Conservation (phyloP, 2,329 filamentous ascomycete species). For the Colletotrichum brevisporum region DNA sequence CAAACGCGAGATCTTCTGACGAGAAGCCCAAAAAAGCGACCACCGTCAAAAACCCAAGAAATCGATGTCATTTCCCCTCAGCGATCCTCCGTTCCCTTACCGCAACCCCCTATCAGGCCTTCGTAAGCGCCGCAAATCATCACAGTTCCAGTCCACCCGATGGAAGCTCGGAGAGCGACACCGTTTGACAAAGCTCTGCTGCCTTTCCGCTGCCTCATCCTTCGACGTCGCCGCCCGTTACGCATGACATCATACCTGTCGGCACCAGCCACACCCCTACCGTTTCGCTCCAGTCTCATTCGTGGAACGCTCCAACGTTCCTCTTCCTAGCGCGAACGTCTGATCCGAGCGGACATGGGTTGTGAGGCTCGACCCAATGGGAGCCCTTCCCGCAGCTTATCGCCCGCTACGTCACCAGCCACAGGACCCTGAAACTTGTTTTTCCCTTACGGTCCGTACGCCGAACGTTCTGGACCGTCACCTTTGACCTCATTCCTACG, state of each 20-base stretch:
- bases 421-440: constrained; percentile 39
- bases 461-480: constrained; percentile 13
- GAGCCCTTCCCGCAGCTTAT: background rate
- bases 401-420: constrained; percentile 39
- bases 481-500: constrained; percentile 18
- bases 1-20: background rate
- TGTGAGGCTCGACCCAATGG: constrained; percentile 34
- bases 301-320: background rate
- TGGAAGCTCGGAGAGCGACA: background rate
- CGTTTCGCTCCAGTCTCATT: constrained; percentile 12
- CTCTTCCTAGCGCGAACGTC: background rate
- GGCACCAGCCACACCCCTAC: constrained; percentile 28
- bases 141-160: background rate
- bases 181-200: background rate
- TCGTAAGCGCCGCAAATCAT: constrained; percentile 24
- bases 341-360: constrained; percentile 29
- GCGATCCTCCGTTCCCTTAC: constrained; percentile 28
- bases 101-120: background rate
- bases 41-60: background rate
- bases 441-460: background rate
- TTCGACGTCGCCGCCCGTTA: background rate
- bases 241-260: constrained; percentile 29
- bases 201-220: no score
- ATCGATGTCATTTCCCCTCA: constrained; percentile 20
- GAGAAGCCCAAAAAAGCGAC: background rate